Base-by-base conservation (phyloP, 148 eudicot species). In the Drosera capensis region DNA sequence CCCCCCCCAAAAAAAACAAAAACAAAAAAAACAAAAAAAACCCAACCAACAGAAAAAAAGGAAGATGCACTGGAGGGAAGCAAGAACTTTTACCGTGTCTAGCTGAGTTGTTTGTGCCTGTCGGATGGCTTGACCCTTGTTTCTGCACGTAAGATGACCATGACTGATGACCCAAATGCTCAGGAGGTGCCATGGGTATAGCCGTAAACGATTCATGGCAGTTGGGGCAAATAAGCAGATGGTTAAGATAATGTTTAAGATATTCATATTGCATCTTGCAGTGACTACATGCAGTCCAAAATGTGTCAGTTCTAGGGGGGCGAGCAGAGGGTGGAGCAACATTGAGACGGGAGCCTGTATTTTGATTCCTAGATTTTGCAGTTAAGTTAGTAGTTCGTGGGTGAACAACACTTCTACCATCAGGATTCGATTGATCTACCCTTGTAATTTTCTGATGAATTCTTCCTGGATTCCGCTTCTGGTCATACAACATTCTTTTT, bases 211-310 rank as follows among this genome's bases (percentile, higher is more conserved):
- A 59, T 36, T 58, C 51, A 40, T 40, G 50, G 55, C 87, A 83
- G 41, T 18, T 56, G 49, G 57, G 66, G 66, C 83, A 83, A n/a
- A 59, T 49, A 63, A 83, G 78, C 38, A 46, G 79, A 51, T 68
- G 59, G 58, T 83, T 75, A 15, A 63, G 62, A 59, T 75, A 75
- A 7, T 21, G 23, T 25, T 44, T 64, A 55, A 58, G 44, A 43
- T 79, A 83, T 52, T 83, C 80, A 23, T 65, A 83, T 28, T 75
- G 78, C 65, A 68, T 61, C 46, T 39, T 62, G 58, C 94, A 83
- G 38, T 54, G 51, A 14, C 49, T 64, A 63, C 94, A 83, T 18
- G 56, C 53, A 45, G 87, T 83, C 94, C 94, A 83, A 55, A 83
- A 75, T 36, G 94, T 75, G 29, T 48, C 53, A 7, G 54, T 19